These are phyloP conservation scores for Miscanthus lutarioriparius DNA, from an alignment of 176 grass and related monocot genomes.

Conservation along the genomic window DNA sequence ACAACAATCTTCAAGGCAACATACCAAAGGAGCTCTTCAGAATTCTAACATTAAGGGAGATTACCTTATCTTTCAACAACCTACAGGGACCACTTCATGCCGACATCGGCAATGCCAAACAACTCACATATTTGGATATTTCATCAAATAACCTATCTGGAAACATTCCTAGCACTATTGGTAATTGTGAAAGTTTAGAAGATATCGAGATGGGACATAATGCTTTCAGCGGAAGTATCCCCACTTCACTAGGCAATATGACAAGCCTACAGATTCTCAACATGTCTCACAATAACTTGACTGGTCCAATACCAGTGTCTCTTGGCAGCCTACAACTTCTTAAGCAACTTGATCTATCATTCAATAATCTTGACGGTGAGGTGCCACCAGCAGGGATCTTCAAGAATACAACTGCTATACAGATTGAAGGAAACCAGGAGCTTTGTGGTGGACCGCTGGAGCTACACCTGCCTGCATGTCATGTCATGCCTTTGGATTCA, in stretches of 20 bases:
- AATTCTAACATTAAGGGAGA: neutral
- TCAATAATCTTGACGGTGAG: neutral
- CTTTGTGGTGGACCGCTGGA: neutral
- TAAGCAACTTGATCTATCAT: neutral
- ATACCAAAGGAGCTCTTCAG: neutral
- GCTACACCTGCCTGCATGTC: neutral
- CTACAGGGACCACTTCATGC: neutral
- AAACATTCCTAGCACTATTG: conserved; percentile 22
- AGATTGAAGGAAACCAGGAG: neutral
- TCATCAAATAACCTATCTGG: conserved; percentile 19
- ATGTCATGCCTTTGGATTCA: neutral
- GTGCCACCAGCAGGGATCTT: neutral
- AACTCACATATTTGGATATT: neutral
- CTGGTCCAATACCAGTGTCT: neutral
- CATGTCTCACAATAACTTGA: neutral
- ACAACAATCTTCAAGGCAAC: neutral
- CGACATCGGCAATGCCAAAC: neutral
- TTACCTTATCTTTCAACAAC: neutral
- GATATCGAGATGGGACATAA: neutral
- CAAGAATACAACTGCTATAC: neutral
- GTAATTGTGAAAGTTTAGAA: conserved; percentile 17
- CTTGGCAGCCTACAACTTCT: neutral
- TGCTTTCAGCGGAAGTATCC: neutral
- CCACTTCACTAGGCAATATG: neutral
- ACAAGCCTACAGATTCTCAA: neutral